Conservation (phyloP, 306 rosid genomes). For the Trifolium repens region DNA sequence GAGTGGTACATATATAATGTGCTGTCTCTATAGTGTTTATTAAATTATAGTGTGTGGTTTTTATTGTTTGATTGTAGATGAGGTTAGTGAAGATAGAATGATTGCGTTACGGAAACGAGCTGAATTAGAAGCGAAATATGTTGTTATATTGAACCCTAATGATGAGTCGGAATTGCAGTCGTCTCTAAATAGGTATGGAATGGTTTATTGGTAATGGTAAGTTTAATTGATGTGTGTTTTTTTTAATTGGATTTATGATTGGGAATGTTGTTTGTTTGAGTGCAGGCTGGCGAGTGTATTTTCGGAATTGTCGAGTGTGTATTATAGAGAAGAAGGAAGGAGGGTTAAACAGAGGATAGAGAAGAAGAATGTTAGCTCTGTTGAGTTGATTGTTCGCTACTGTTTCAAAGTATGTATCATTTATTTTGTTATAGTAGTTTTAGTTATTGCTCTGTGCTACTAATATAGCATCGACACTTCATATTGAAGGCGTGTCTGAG, state of each 20-base stretch:
- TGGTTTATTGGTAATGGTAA: not conserved
- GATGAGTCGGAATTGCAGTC: slow-evolving; percentile 61
- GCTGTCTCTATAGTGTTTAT: not conserved
- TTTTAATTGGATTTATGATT: not conserved
- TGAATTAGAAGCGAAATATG: slow-evolving; percentile 78
- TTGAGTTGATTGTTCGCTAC: slow-evolving; percentile 80
- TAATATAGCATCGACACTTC: not conserved
- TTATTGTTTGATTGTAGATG: slow-evolving; percentile 56
- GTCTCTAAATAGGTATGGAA: slow-evolving; percentile 64
- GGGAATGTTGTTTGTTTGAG: slow-evolving; percentile 17
- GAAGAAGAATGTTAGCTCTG: slow-evolving; percentile 64
- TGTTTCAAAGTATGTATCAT: slow-evolving; percentile 78
- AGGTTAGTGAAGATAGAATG: slow-evolving; percentile 84
- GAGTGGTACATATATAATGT: no score
- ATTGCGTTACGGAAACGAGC: slow-evolving; percentile 88
- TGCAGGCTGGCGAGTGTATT: slow-evolving; percentile 70
- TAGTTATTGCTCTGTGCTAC: not conserved
- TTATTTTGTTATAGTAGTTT: not conserved
- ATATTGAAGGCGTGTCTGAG: not conserved
- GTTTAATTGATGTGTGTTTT: not conserved
- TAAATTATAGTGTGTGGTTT: not conserved
- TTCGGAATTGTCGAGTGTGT: slow-evolving; percentile 68
- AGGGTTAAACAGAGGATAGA: slow-evolving; percentile 77
- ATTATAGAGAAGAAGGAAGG: slow-evolving; percentile 87
- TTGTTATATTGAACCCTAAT: slow-evolving; percentile 61